phyloP scores from a whole-genome alignment of 2,329 filamentous ascomycete species.

The Annulohypoxylon truncatum region DNA sequence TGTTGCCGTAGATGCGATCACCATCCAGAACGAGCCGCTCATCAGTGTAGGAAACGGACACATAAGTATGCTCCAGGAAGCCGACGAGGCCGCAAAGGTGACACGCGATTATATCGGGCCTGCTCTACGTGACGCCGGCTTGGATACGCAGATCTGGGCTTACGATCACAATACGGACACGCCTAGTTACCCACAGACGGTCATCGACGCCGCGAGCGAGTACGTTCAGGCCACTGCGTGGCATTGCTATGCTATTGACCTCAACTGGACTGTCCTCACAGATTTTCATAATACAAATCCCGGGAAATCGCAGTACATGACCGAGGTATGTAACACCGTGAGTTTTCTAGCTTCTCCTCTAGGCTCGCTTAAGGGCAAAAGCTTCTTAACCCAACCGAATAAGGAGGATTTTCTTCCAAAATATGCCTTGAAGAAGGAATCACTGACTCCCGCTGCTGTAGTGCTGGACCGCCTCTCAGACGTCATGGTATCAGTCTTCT shows the following conservation, averaged over 20 bases:
- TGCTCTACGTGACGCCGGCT: conserved; percentile 53
- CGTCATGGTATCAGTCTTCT: conserved; percentile 53
- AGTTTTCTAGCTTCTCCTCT: not conserved
- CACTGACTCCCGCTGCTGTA: not conserved
- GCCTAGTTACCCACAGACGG: conserved; percentile 54
- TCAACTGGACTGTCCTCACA: conserved; percentile 53
- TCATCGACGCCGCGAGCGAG: conserved; percentile 49
- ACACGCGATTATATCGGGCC: conserved; percentile 56
- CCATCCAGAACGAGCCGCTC: conserved; percentile 59
- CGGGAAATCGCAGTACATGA: conserved; percentile 59
- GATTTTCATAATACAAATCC: conserved; percentile 57
- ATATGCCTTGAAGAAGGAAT: too few species aligned
- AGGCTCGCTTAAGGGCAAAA: too few species aligned
- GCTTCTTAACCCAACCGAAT: too few species aligned
- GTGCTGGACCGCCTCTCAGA: conserved; percentile 56
- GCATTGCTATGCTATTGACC: conserved; percentile 56
- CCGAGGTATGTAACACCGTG: conserved; percentile 48
- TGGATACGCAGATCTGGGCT: conserved; percentile 60
- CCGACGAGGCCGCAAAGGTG: conserved; percentile 53
- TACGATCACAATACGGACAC: conserved; percentile 57
- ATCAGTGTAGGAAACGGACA: conserved; percentile 54
- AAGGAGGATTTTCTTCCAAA: too few species aligned
- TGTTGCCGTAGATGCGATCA: conserved; percentile 55
- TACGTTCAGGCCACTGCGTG: conserved; percentile 53
- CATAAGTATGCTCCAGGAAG: conserved; percentile 54